phyloP scores from a whole-genome alignment of 176 grass and related monocot genomes.

The Miscanthus lutarioriparius region DNA sequence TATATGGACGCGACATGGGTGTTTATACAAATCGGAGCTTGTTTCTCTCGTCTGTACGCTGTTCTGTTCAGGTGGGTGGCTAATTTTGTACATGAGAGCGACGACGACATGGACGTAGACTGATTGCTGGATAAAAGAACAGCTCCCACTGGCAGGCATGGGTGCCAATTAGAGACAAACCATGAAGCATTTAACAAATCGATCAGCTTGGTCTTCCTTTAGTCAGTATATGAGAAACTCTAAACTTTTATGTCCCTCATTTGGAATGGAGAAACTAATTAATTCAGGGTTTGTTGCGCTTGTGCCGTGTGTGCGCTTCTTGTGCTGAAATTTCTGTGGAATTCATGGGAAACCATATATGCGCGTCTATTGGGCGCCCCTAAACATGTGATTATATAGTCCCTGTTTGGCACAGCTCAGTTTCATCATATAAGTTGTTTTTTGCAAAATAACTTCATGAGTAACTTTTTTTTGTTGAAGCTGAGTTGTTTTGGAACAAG shows the following conservation, averaged over 20 bases:
- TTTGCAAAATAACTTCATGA: too few species aligned
- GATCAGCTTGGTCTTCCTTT: neutral
- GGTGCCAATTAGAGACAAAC: neutral
- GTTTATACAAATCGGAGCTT: neutral
- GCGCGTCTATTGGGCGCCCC: too few species aligned
- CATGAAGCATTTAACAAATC: neutral
- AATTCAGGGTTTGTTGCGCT: neutral
- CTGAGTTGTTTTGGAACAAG: too few species aligned
- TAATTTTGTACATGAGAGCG: neutral
- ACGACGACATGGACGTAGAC: constrained; percentile 21
- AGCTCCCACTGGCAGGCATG: neutral
- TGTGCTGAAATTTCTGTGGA: neutral
- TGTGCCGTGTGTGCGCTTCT: neutral
- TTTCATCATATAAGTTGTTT: too few species aligned
- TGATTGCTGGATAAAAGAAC: neutral
- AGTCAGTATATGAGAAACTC: neutral
- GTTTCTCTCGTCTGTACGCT: constrained; percentile 19
- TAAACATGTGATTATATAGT: too few species aligned
- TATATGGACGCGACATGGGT: constrained; percentile 21
- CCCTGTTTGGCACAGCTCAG: too few species aligned
- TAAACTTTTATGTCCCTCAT: neutral
- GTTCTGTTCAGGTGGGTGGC: constrained; percentile 13
- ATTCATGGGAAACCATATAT: neutral
- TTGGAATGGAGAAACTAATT: neutral
- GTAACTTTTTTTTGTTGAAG: too few species aligned